Evolutionary conservation across 179 eudicot species (phyloP).

Genomic region (Dionaea muscipula): DNA sequence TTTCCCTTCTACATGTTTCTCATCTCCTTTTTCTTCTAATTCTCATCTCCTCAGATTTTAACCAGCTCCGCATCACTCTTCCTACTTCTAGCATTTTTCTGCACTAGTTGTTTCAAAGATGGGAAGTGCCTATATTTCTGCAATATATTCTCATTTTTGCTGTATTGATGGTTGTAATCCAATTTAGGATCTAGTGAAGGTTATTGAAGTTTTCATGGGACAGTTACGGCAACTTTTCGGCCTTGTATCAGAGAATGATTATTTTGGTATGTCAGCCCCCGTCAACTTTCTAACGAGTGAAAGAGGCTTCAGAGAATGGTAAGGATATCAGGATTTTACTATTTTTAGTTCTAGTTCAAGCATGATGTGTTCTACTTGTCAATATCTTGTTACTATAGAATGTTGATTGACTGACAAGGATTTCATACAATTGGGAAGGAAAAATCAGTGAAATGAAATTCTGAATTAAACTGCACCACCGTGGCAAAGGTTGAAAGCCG

Average conservation of each 20-base stretch:
- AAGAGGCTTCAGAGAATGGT: conserved; percentile 92
- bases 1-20: too few relatives aligned
- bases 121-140: neutral
- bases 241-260: conserved; percentile 54
- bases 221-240: conserved; percentile 92
- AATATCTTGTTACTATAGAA: neutral
- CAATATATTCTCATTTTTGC: neutral
- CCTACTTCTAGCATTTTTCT: neutral
- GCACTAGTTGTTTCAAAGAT: neutral
- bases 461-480: too few relatives aligned
- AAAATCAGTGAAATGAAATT: too few relatives aligned
- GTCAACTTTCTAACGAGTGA: conserved; percentile 50
- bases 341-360: neutral
- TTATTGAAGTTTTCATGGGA: conserved; percentile 73
- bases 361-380: neutral
- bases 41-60: too few relatives aligned
- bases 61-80: too few relatives aligned
- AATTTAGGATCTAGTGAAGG: conserved; percentile 49
- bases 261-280: conserved; percentile 51
- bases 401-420: conserved; percentile 9
- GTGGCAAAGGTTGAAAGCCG: too few relatives aligned
- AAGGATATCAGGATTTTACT: conserved; percentile 12
- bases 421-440: too few relatives aligned
- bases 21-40: too few relatives aligned
- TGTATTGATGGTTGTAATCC: neutral